phyloP scores from a whole-genome alignment of 768 basidiomycete genomes.

The Auriscalpium microsporum region DNA sequence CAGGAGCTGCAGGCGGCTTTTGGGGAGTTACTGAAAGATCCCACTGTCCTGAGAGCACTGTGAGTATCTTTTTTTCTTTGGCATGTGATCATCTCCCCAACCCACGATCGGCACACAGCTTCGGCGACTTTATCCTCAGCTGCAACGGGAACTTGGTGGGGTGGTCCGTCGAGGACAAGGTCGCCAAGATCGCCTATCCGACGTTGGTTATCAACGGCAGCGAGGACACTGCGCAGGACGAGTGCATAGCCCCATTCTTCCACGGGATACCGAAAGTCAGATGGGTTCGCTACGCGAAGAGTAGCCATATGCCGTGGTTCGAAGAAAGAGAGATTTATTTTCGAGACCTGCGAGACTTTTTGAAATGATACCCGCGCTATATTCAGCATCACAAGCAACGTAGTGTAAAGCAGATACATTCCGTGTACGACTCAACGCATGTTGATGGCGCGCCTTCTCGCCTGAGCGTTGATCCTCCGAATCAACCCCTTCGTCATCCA shows the following conservation, averaged over 20 bases:
- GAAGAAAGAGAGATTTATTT: constrained; percentile 1
- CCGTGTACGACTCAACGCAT: too few species aligned
- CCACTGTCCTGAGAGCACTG: constrained; percentile 43
- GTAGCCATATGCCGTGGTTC: not conserved
- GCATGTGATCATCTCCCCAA: not conserved
- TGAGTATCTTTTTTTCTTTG: constrained; percentile 15
- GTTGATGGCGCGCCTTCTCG: not conserved
- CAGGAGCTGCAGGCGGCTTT: constrained; percentile 27
- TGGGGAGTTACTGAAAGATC: constrained; percentile 30
- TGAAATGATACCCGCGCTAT: not conserved
- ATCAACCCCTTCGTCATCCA: not conserved
- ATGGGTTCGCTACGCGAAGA: constrained; percentile 22
- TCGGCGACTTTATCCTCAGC: constrained; percentile 29
- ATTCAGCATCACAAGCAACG: too few species aligned
- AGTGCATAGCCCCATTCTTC: constrained; percentile 29
- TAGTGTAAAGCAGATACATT: not conserved
- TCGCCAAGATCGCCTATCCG: constrained; percentile 31
- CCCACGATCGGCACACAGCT: constrained; percentile 4
- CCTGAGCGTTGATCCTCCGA: not conserved
- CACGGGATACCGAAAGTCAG: constrained; percentile 30
- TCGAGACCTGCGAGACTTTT: not conserved
- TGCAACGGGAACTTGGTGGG: constrained; percentile 33
- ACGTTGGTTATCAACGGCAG: constrained; percentile 31
- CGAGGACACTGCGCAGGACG: constrained; percentile 34
- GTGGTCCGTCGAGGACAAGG: constrained; percentile 39